These are phyloP conservation scores for Neofusicoccum umdonicola DNA, from an alignment of 2,329 filamentous ascomycete species.

Conservation along the genomic window DNA sequence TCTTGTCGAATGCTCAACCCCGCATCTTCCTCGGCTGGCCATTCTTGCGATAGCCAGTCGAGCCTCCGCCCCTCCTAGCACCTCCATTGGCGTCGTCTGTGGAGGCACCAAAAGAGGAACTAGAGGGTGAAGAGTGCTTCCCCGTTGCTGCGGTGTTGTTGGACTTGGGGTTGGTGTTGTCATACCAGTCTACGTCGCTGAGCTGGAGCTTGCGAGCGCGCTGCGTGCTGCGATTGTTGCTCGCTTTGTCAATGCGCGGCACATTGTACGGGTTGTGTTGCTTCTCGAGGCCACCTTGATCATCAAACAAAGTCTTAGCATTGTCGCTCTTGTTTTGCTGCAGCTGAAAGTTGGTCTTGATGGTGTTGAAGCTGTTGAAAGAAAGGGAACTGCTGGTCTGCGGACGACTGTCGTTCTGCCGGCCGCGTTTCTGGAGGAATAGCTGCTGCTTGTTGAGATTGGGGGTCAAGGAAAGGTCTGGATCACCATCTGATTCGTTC, in stretches of 20 bases:
- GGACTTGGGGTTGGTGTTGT: neutral
- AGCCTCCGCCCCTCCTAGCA: neutral
- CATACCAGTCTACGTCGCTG: constrained; percentile 97
- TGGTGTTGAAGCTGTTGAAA: neutral
- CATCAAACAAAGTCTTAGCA: constrained; percentile 27
- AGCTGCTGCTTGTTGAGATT: constrained; percentile 24
- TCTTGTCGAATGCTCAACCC: neutral
- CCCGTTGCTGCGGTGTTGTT: neutral
- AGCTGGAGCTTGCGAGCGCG: constrained; percentile 87
- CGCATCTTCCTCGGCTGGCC: constrained; percentile 3
- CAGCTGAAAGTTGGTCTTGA: constrained; percentile 29
- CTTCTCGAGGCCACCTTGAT: constrained; percentile 38
- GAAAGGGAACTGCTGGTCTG: neutral
- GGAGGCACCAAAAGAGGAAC: no score
- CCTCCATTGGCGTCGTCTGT: neutral
- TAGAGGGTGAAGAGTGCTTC: neutral
- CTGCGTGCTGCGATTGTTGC: constrained; percentile 69
- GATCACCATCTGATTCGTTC: constrained; percentile 71
- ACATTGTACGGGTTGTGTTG: constrained; percentile 43
- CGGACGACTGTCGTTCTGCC: neutral
- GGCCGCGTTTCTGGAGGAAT: constrained; percentile 38
- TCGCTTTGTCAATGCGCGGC: constrained; percentile 55
- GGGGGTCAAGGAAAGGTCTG: constrained; percentile 22
- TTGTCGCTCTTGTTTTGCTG: constrained; percentile 35
- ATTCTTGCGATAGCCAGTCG: neutral